Base-by-base conservation (phyloP, 306 rosid species). In the Dryas alaskensis region DNA sequence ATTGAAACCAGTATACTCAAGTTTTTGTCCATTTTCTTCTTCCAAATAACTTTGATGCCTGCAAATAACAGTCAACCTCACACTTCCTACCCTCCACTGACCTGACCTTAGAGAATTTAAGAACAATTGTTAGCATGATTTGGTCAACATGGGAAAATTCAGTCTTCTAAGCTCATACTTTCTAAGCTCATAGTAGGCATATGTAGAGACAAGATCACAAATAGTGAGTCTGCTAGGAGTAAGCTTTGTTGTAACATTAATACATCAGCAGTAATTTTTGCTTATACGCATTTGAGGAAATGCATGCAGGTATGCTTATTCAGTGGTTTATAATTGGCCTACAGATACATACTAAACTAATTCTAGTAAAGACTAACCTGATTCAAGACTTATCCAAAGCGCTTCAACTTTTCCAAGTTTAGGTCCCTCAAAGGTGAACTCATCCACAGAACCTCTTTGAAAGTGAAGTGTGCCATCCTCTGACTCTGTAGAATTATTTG, bases 371-470 rank as follows among this genome's bases (percentile, higher is more conserved):
- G 65, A 77, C 78, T 73, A 81, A 94, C 97, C 98, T 77, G 97
- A 91, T 63, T 94, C 98, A 77, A 94, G 83, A 58, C 97, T 72
- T 10, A 91, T 80, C 97, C 98, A 94, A 67, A 94, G 72, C 58
- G 98, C 97, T 47, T 80, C 73, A 31, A 89, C 43, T 70, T 74
- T 82, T 73, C 86, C 83, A 16, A 88, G 61, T 69, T 88, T 86
- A 43, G 97, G 97, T 61, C 97, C 96, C 78, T 81, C 79, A 72
- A 94, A 89, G 81, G 77, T 55, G 81, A 91, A 94, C 62, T 86
- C 95, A 77, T 89, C 94, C 27, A 79, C 74, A 62, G 89, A 91
- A 74, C 90, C 92, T 70, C 90, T 87, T 84, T 88, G 97, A 80
- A 91, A 94, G 27, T 76, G 81, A 70, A 89, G 87, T 47, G 17